Base-by-base conservation (phyloP, 257 asterid genomes). In the Solanum etuberosum region DNA sequence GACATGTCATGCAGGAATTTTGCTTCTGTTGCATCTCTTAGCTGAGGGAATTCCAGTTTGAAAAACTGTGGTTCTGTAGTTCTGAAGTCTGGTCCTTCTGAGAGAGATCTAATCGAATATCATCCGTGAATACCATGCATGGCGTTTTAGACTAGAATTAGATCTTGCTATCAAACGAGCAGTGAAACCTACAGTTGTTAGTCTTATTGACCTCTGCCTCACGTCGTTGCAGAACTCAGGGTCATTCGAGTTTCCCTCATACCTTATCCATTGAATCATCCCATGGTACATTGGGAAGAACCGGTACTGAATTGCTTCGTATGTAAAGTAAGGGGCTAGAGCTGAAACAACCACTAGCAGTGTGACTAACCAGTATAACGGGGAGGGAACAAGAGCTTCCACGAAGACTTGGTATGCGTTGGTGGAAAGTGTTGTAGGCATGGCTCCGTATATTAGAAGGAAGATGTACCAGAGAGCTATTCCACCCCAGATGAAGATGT, bases 401-500 rank as follows among this genome's bases (percentile, higher is more conserved):
- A 92, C 88, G 7, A 96, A 93, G 51, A 97, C 92, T 76, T 91
- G 51, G 91, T 94, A 96, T 0, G 98, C 99, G 3, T 94, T 94
- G 2, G 93, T 85, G 87, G 99, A 94, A 4, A 90, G 0, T 11
- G 42, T 87, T 0, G 93, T 76, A 8, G 95, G 65, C 61, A 97
- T 74, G 11, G 96, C 93, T 37, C 99, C 99, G 15, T 93, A 95
- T 14, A 86, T 91, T 72, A 96, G 43, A 86, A 97, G 94, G 95
- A 93, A 96, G 21, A 96, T 73, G 70, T 97, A 95, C 98, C 99
- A 97, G 0, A 95, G 7, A 1, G 94, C 95, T 13, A 97, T 92
- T 23, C 99, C 92, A 38, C 99, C 99, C 99, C 99, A 97, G 68
- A 97, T 95, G 86, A 94, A 80, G 57, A 96, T 34, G 85, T 96